These are phyloP conservation scores for Scutellaria galericulata DNA, from an alignment of 257 asterid species.

Conservation along the genomic window DNA sequence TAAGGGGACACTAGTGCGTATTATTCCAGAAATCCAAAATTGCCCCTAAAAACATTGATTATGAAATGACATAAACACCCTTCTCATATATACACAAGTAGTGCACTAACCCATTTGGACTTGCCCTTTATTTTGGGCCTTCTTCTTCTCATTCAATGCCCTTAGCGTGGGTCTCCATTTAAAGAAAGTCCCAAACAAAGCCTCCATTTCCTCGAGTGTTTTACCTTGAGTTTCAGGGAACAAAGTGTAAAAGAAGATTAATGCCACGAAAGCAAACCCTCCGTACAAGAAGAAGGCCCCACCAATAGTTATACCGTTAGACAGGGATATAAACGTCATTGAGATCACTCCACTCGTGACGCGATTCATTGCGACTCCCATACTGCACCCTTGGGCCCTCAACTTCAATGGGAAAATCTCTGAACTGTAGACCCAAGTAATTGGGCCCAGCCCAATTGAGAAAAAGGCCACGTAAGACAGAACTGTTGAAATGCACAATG, in stretches of 20 bases:
- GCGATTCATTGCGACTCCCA: conserved; percentile 65
- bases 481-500: conserved; percentile 40
- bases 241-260: conserved; percentile 51
- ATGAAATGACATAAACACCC: conserved; percentile 26
- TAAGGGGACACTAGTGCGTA: too few species aligned
- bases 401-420: conserved; percentile 67
- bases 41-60: neutral
- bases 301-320: conserved; percentile 47
- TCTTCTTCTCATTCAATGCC: conserved; percentile 39
- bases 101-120: conserved; percentile 37
- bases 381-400: conserved; percentile 74
- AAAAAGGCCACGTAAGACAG: conserved; percentile 63
- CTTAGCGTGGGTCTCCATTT: conserved; percentile 56
- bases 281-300: conserved; percentile 63
- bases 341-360: conserved; percentile 63
- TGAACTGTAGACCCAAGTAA: conserved; percentile 78
- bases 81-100: conserved; percentile 6
- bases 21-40: neutral
- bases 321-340: conserved; percentile 66
- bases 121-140: conserved; percentile 32
- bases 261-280: conserved; percentile 51
- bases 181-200: conserved; percentile 60
- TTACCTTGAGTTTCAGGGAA: conserved; percentile 75
- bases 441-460: conserved; percentile 80
- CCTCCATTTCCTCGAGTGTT: conserved; percentile 71